Evolutionary conservation across 108 stramenopile genomes (phyloP), one percentile per base, ranked within the genome.

Genomic region (Stephanodiscus minutulus): DNA sequence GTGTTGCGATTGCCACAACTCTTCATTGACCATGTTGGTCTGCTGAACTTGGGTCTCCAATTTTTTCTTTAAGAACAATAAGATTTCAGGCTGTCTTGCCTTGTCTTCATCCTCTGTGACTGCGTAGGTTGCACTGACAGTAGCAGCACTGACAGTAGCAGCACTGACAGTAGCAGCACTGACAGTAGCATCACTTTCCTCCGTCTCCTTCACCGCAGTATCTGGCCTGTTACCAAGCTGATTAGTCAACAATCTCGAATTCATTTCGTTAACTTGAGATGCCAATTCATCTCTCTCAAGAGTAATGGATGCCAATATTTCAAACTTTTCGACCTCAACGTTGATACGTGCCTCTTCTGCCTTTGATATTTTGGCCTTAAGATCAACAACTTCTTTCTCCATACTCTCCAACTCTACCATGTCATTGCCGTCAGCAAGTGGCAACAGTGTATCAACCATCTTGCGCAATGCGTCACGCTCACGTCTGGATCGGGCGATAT

Each of bases 1-100:
- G 55, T 11, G 6, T 31, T 56, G 55, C 53, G 54, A 37, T 33
- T 53, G 33, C 35, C 29, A 53, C 44, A 47, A 47, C 52, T 66
- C 66, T 24, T 54, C 66, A 10, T 35, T 47, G 21, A 53, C 50
- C 4, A 53, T 47, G 20, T 35, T 39, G 5, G 18, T 37, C 33
- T 54, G 33, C 20, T 66, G 33, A 12, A 53, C 50, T 5, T 35
- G 50, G 35, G 33, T 53, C 1, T 20, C 37, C 31, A 66, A 36
- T 31, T 52, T 54, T n/a, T 66, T 35, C 31, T 53, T 24, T 33
- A 66, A 15, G 1, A 18, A 33, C 3, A 15, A 35, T 36, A 52
- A 35, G 27, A 56, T 17, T 9, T 28, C 28, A 28, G 24, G 27
- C 9, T 52, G 17, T 24, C 4, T 5, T 20, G 50, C 50, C 1